These are phyloP conservation scores for Macroventuria anomochaeta DNA, from an alignment of 2,329 filamentous ascomycete species.

Conservation along the genomic window DNA sequence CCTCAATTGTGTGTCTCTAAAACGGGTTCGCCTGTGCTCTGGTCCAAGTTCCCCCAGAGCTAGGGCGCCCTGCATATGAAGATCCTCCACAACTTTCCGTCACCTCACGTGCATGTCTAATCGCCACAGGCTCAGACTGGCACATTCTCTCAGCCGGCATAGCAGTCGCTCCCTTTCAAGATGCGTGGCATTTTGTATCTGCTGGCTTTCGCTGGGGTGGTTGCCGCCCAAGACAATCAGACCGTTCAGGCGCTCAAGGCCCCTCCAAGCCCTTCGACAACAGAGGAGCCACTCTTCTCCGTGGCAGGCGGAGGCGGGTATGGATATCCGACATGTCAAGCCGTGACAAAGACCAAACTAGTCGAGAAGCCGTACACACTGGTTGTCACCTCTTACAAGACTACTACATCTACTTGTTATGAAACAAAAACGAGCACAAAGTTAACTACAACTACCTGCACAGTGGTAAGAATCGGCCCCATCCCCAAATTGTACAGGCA, in stretches of 20 bases:
- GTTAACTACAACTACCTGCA: slow-evolving; percentile 17
- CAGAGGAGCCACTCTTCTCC: not conserved
- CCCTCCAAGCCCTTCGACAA: slow-evolving; percentile 4
- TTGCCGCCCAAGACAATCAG: slow-evolving; percentile 28
- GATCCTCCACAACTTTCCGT: slow-evolving; percentile 4
- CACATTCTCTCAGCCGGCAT: slow-evolving; percentile 34
- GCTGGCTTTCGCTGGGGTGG: slow-evolving; percentile 32
- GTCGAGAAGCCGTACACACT: not conserved
- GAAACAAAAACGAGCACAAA: slow-evolving; percentile 13
- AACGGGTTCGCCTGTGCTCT: not conserved
- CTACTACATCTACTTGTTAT: slow-evolving; percentile 11
- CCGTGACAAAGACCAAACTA: not conserved
- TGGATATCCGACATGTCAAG: slow-evolving; percentile 5
- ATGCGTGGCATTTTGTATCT: slow-evolving; percentile 39
- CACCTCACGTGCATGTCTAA: slow-evolving; percentile 28
- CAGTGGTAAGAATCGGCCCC: slow-evolving; percentile 6
- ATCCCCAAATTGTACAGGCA: too few species aligned
- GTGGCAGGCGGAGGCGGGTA: slow-evolving; percentile 5
- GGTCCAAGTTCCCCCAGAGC: slow-evolving; percentile 1
- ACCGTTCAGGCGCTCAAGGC: slow-evolving; percentile 12
- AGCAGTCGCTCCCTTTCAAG: slow-evolving; percentile 38
- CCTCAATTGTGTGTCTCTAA: not conserved
- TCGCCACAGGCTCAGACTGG: slow-evolving; percentile 6
- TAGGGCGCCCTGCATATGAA: slow-evolving; percentile 16
- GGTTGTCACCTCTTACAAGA: slow-evolving; percentile 4